phyloP scores from a whole-genome alignment of 192 early-diverging fungal genomes.

The Podila verticillata region DNA sequence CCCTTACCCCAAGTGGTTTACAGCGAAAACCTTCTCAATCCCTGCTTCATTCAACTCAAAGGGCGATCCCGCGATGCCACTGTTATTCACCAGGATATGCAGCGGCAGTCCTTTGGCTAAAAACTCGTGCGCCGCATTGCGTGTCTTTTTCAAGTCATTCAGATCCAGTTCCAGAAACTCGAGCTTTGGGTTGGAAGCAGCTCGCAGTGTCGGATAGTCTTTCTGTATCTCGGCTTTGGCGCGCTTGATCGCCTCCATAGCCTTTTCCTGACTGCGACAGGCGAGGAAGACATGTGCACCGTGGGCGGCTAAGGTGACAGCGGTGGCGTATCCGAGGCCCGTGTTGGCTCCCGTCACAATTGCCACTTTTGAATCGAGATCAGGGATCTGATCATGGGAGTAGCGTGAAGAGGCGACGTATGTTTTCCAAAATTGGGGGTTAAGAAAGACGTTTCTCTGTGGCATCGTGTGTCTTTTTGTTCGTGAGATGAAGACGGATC shows the following conservation, averaged over 20 bases:
- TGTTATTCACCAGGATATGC: slow-evolving; percentile 44
- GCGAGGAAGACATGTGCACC: slow-evolving; percentile 12
- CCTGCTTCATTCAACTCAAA: slow-evolving; percentile 28
- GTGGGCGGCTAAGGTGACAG: slow-evolving; percentile 8
- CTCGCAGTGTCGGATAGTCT: no score
- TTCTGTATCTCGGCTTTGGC: no score
- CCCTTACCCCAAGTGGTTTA: slow-evolving; percentile 59
- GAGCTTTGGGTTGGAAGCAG: no score
- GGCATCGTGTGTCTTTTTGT: no score
- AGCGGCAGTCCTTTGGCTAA: slow-evolving; percentile 44
- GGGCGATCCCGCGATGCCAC: background rate
- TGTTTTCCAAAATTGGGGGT: no score
- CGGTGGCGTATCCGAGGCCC: slow-evolving; percentile 26
- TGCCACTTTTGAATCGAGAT: slow-evolving; percentile 42
- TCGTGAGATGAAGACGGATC: no score
- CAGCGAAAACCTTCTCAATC: slow-evolving; percentile 48
- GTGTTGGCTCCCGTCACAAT: slow-evolving; percentile 55
- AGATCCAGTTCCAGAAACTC: slow-evolving; percentile 27
- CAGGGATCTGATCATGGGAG: slow-evolving; percentile 18
- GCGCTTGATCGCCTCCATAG: background rate
- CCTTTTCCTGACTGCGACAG: background rate
- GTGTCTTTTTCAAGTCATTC: background rate
- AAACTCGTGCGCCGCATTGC: slow-evolving; percentile 29
- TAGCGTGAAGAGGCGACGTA: no score
- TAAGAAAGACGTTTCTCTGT: no score